Base-by-base conservation (phyloP, 2,329 filamentous ascomycete species). In the Colletotrichum noveboracense region DNA sequence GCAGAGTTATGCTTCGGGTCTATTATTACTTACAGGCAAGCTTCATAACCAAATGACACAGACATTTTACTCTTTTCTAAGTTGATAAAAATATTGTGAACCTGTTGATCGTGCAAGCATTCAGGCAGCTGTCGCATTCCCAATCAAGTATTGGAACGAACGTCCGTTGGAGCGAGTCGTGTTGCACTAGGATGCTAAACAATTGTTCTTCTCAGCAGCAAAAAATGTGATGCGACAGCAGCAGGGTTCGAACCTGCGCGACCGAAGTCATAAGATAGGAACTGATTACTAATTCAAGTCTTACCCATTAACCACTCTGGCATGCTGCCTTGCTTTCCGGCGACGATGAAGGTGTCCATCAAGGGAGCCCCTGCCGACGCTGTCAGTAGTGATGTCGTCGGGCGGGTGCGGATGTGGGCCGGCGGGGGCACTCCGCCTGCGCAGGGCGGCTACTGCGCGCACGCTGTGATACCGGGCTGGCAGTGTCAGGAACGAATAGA, bases 191-290 rank as follows among this genome's bases (percentile, higher is more conserved):
- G 24, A 64, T n/a, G 4, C 8, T 16, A 18, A 32, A 43, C 43
- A 12, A 52, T 52, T 52, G n/a, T 52, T 24, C n/a, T 52, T 3
- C 16, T 18, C 7, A 21, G 43, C 43, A 52, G 6, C 6, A 52
- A 52, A 52, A 52, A 13, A 36, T 18, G 14, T 18, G 2, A 8
- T 38, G 36, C 74, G 74, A 76, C 74, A 76, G 71, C 74, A 76
- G 74, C 74, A 76, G 74, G 74, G 74, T 76, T 76, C 74, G 74
- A 76, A 76, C 74, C 74, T 76, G 66, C 74, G 74, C 70, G 65
- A 34, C 70, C 74, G 74, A 76, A 76, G 70, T 34, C 65, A 76
- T 68, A 36, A 76, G 74, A 76, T 76, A 73, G 26, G 62, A 62
- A 56, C 24, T 28, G 38, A 6, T 43, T 12, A 48, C 8, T 26